Conservation (phyloP, 805 yeast genomes). For the Cyberlindnera sargentensis region DNA sequence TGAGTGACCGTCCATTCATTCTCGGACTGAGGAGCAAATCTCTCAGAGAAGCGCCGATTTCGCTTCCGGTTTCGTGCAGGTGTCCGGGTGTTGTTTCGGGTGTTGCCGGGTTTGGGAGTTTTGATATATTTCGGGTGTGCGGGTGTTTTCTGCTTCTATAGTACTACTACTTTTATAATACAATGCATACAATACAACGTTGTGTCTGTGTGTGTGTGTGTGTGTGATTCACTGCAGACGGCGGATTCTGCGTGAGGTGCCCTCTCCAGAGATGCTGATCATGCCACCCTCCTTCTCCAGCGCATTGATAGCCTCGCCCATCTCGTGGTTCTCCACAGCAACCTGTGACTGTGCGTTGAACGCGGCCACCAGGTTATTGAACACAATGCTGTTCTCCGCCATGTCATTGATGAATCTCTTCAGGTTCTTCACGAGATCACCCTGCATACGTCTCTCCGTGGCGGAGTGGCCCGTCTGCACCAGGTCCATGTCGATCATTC, state of each 20-base stretch:
- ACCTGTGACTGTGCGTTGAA: constrained; percentile 61
- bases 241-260: constrained; percentile 53
- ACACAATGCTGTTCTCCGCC: constrained; percentile 43
- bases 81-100: too few relatives aligned
- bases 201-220: too few relatives aligned
- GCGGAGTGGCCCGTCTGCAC: constrained; percentile 94
- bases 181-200: too few relatives aligned
- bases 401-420: constrained; percentile 43
- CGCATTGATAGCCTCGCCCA: constrained; percentile 59
- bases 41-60: too few relatives aligned
- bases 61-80: too few relatives aligned
- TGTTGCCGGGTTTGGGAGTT: too few relatives aligned
- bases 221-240: background rate
- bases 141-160: too few relatives aligned
- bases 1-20: too few relatives aligned
- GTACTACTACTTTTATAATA: too few relatives aligned
- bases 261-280: constrained; percentile 63
- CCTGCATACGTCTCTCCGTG: constrained; percentile 72
- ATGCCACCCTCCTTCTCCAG: constrained; percentile 53
- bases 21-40: too few relatives aligned
- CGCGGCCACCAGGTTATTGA: constrained; percentile 49
- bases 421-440: constrained; percentile 62
- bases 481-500: constrained; percentile 94
- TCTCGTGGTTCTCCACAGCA: constrained; percentile 63
- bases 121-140: too few relatives aligned